phyloP scores from a whole-genome alignment of 2,329 filamentous ascomycete species.

The Pezicula radicicola region DNA sequence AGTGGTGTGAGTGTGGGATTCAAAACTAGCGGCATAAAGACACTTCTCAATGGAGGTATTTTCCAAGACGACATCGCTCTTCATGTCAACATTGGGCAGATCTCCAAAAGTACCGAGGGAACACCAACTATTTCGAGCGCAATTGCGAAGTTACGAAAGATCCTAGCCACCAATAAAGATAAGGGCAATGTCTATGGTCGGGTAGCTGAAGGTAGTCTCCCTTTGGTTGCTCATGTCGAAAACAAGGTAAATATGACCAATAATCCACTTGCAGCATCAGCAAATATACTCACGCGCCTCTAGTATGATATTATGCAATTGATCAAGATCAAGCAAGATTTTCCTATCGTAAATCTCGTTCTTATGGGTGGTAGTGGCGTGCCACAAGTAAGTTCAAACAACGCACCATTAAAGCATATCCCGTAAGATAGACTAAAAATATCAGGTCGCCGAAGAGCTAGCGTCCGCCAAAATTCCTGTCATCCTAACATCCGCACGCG shows the following conservation, averaged over 20 bases:
- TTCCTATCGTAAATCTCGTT: constrained; percentile 30
- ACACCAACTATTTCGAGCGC: constrained; percentile 27
- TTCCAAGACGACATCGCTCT: constrained; percentile 40
- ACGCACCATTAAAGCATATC: background rate
- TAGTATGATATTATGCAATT: constrained; percentile 39
- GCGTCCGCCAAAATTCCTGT: constrained; percentile 37
- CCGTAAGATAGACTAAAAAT: background rate
- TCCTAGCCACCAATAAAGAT: constrained; percentile 31
- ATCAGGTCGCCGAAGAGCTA: constrained; percentile 35
- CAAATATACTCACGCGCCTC: background rate
- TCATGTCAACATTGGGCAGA: constrained; percentile 36
- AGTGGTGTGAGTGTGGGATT: constrained; percentile 41
- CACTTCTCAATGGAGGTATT: constrained; percentile 37
- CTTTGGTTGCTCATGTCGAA: constrained; percentile 36
- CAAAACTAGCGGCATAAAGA: constrained; percentile 33
- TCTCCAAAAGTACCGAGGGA: constrained; percentile 26
- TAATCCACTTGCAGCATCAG: background rate
- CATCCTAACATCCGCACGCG: constrained; percentile 38
- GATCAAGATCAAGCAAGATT: constrained; percentile 35
- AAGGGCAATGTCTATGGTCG: constrained; percentile 35
- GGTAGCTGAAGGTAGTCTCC: constrained; percentile 34
- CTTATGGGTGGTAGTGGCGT: constrained; percentile 37
- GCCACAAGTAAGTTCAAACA: constrained; percentile 29
- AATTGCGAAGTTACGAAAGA: constrained; percentile 31
- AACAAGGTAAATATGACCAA: constrained; percentile 29